Evolutionary conservation across 495 filamentous ascomycete genomes (phyloP).

Genomic region (Xylaria nigripes): DNA sequence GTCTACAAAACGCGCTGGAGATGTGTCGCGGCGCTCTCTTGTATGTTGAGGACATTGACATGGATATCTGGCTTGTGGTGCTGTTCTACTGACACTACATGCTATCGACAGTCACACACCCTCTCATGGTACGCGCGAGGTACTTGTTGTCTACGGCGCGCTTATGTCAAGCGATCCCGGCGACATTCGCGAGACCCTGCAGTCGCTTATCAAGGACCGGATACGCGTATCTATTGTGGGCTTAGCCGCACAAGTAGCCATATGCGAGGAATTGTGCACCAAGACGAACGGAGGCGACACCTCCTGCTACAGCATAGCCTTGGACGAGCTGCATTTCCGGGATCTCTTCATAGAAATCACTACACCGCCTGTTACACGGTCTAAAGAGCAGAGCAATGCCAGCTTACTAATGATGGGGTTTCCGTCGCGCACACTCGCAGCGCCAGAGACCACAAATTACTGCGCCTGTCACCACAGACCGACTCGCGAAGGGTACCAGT

Average conservation of each 20-base stretch:
- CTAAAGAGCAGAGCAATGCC: slow-evolving; percentile 56
- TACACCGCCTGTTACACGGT: slow-evolving; percentile 74
- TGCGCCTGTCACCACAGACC: slow-evolving; percentile 89
- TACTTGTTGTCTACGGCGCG: slow-evolving; percentile 86
- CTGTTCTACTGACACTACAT: neutral
- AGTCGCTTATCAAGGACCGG: slow-evolving; percentile 61
- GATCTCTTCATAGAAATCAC: slow-evolving; percentile 84
- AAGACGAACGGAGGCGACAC: slow-evolving; percentile 77
- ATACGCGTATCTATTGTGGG: slow-evolving; percentile 85
- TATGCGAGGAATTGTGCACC: slow-evolving; percentile 81
- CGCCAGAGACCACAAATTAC: slow-evolving; percentile 53
- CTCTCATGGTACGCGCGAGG: slow-evolving; percentile 84
- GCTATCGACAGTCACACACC: slow-evolving; percentile 62
- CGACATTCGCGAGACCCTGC: slow-evolving; percentile 89
- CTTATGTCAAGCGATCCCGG: slow-evolving; percentile 84
- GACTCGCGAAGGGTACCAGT: slow-evolving; percentile 80
- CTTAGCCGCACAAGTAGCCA: slow-evolving; percentile 80
- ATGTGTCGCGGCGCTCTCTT: slow-evolving; percentile 86
- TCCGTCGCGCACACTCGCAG: slow-evolving; percentile 79
- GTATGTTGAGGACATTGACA: slow-evolving; percentile 36
- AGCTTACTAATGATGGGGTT: slow-evolving; percentile 97
- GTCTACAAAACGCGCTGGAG: slow-evolving; percentile 89
- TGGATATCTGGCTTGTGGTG: neutral
- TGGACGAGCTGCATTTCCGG: slow-evolving; percentile 81
- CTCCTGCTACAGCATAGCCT: slow-evolving; percentile 67